Conservation (phyloP, 1,284 basidiomycete genomes). For the Inonotus hispidus region DNA sequence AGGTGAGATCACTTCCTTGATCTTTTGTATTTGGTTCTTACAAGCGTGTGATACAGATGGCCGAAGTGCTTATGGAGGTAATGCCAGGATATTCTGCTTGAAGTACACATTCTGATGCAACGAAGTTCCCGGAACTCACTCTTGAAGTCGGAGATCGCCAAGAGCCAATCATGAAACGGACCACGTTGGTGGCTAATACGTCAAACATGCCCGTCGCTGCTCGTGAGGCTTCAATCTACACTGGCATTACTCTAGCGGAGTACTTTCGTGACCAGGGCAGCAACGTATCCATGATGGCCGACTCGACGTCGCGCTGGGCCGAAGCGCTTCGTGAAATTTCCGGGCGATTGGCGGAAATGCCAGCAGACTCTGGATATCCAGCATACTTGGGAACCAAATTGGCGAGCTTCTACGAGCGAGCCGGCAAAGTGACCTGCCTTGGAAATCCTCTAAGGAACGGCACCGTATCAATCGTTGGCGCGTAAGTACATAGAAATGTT, state of each 20-base stretch:
- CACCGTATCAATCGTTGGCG: slow-evolving; percentile 97
- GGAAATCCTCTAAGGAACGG: slow-evolving; percentile 88
- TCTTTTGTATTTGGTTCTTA: not conserved
- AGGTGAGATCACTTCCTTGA: slow-evolving; percentile 42
- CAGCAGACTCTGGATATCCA: slow-evolving; percentile 98
- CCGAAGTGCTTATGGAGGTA: slow-evolving; percentile 94
- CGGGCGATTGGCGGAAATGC: slow-evolving; percentile 99
- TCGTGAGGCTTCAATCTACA: slow-evolving; percentile 99
- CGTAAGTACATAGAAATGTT: slow-evolving; percentile 53
- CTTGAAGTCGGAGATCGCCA: slow-evolving; percentile 89
- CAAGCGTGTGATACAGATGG: slow-evolving; percentile 64
- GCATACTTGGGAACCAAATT: slow-evolving; percentile 96
- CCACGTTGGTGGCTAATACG: slow-evolving; percentile 97
- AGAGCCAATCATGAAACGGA: slow-evolving; percentile 99
- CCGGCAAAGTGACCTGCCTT: slow-evolving; percentile 93
- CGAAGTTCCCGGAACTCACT: slow-evolving; percentile 89
- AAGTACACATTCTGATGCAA: slow-evolving; percentile 5
- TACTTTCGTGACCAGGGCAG: slow-evolving; percentile 99
- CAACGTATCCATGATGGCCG: slow-evolving; percentile 99
- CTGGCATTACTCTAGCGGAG: slow-evolving; percentile 98
- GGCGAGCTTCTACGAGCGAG: slow-evolving; percentile 97
- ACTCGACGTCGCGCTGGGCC: slow-evolving; percentile 99
- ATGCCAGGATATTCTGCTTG: slow-evolving; percentile 14
- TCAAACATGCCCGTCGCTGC: slow-evolving; percentile 99
- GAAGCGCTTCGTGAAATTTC: slow-evolving; percentile 99